Conservation (phyloP, 2,329 filamentous ascomycete genomes). For the Fusarium nodosum region DNA sequence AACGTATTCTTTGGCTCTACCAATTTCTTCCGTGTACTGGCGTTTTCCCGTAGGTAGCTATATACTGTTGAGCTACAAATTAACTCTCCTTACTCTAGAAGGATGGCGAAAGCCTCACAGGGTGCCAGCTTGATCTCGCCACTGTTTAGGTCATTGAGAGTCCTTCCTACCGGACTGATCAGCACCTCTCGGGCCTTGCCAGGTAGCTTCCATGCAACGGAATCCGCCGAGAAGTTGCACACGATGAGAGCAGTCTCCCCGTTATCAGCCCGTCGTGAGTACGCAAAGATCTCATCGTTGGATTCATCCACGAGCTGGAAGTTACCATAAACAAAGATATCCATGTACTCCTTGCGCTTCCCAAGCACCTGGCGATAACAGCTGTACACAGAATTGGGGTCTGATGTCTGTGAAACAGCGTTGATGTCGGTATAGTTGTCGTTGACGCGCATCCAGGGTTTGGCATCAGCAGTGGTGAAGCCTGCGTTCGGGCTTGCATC, state of each 20-base stretch:
- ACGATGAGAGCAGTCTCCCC: slow-evolving; percentile 55
- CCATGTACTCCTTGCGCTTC: slow-evolving; percentile 70
- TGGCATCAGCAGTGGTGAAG: slow-evolving; percentile 67
- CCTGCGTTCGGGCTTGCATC: slow-evolving; percentile 70
- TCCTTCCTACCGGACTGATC: slow-evolving; percentile 53
- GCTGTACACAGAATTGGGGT: slow-evolving; percentile 66
- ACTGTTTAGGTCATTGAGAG: slow-evolving; percentile 46
- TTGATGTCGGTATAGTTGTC: slow-evolving; percentile 74
- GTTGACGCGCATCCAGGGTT: slow-evolving; percentile 80
- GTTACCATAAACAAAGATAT: slow-evolving; percentile 76
- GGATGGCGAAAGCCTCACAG: slow-evolving; percentile 55
- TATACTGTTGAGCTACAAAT: neutral
- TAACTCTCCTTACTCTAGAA: slow-evolving; percentile 44
- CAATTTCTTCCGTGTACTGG: neutral
- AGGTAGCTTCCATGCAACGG: slow-evolving; percentile 52
- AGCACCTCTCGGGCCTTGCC: slow-evolving; percentile 53
- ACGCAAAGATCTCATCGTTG: slow-evolving; percentile 57
- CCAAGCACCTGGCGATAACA: slow-evolving; percentile 73
- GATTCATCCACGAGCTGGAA: slow-evolving; percentile 57
- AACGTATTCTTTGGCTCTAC: neutral
- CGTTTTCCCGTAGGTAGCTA: neutral
- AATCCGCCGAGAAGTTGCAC: slow-evolving; percentile 56
- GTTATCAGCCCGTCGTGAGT: slow-evolving; percentile 52
- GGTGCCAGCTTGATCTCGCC: slow-evolving; percentile 53
- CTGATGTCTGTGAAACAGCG: slow-evolving; percentile 65